A percentile compares a stretch with the other conserved stretches of the same genome.
Evolutionary conservation across 345 rosid genomes (phyloP).

Genomic region (Citrus hindsii): DNA sequence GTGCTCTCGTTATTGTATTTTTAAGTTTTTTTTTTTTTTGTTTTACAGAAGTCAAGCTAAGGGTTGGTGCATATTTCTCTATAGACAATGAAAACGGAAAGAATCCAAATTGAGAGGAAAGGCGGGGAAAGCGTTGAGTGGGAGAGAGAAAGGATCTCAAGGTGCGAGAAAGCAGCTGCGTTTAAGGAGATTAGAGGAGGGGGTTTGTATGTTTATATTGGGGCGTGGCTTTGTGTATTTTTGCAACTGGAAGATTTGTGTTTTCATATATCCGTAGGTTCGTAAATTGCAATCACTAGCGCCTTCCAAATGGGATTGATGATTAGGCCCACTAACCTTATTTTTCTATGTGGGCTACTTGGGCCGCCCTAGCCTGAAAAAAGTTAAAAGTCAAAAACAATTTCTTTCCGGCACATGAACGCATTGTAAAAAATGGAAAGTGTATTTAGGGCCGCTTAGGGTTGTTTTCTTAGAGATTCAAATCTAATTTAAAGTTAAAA

Average conservation of each 20-base stretch:
- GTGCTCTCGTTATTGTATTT: background rate
- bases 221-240: background rate
- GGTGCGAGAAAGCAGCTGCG: background rate
- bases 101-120: background rate
- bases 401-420: too few relatives aligned
- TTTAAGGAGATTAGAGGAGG: constrained; percentile 1
- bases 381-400: too few relatives aligned
- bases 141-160: constrained; percentile 10
- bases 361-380: too few relatives aligned
- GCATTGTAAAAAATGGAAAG: too few relatives aligned
- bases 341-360: too few relatives aligned
- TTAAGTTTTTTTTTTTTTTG: background rate
- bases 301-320: background rate
- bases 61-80: background rate
- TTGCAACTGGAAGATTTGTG: background rate
- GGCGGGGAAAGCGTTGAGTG: constrained; percentile 20
- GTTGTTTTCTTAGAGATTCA: too few relatives aligned
- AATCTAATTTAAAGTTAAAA: too few relatives aligned
- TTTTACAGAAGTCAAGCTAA: background rate
- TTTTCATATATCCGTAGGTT: background rate
- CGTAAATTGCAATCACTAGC: background rate
- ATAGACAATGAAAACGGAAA: background rate
- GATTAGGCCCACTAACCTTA: background rate
- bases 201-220: background rate
- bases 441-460: too few relatives aligned